A percentile compares a stretch with the other conserved stretches of the same genome.
Conservation (phyloP, 176 grass and related monocot species). For the Bonia amplexicaulis region DNA sequence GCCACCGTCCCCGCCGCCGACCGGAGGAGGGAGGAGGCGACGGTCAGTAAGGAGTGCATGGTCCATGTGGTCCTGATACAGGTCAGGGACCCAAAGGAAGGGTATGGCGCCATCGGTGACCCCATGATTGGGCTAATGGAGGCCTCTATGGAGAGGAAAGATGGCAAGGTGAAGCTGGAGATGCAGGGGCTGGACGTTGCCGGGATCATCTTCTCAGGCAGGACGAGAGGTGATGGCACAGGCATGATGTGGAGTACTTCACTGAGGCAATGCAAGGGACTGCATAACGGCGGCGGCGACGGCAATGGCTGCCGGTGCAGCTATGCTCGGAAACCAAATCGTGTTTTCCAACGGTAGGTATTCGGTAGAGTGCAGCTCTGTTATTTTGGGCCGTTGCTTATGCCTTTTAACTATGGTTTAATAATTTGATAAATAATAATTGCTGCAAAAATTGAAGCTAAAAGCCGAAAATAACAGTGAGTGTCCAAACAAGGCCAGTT, state of each 20-base stretch:
- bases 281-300: neutral
- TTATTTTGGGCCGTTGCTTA: too few relatives aligned
- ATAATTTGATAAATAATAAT: too few relatives aligned
- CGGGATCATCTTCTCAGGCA: slow-evolving; percentile 29
- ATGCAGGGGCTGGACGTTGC: slow-evolving; percentile 49
- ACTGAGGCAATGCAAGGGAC: slow-evolving; percentile 19
- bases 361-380: neutral
- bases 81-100: slow-evolving; percentile 50
- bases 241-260: slow-evolving; percentile 64
- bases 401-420: too few relatives aligned
- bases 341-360: slow-evolving; percentile 27
- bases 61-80: slow-evolving; percentile 61
- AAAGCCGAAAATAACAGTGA: neutral
- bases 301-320: slow-evolving; percentile 13
- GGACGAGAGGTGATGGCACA: neutral
- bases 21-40: neutral
- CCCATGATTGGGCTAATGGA: slow-evolving; percentile 66
- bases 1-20: neutral
- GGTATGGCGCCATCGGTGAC: slow-evolving; percentile 37
- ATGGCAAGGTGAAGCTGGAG: slow-evolving; percentile 10
- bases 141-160: slow-evolving; percentile 13
- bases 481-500: neutral
- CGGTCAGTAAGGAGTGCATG: slow-evolving; percentile 14
- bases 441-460: too few relatives aligned
- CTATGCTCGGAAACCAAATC: slow-evolving; percentile 30